Conservation (phyloP, 163 green algal genomes). For the Trebouxia gelatinosa region DNA sequence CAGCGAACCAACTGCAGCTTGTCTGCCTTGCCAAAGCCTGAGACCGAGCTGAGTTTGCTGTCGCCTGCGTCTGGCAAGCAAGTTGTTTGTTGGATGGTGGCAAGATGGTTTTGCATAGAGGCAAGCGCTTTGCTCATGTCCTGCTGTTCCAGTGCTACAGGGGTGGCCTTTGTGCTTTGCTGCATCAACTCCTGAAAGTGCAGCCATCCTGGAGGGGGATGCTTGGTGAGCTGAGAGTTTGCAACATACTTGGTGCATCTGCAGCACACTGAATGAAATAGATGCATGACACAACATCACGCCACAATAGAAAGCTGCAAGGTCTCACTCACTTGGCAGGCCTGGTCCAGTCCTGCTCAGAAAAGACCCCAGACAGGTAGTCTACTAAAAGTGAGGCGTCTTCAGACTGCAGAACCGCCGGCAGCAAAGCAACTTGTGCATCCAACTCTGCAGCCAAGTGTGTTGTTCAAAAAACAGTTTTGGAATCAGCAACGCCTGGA, state of each 20-base stretch:
- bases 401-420: slow-evolving; percentile 15
- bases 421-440: slow-evolving; percentile 8
- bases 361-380: slow-evolving; percentile 12
- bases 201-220: slow-evolving; percentile 16
- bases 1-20: background rate
- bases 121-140: background rate
- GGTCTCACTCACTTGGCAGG: slow-evolving; percentile 1
- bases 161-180: background rate
- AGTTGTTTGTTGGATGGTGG: background rate
- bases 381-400: slow-evolving; percentile 5
- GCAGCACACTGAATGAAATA: background rate
- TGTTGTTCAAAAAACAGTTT: too few species aligned
- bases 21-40: background rate
- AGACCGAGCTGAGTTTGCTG: background rate
- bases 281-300: background rate
- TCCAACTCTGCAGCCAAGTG: slow-evolving; percentile 28
- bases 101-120: background rate
- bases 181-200: background rate
- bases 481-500: too few species aligned
- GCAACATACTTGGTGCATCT: background rate
- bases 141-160: background rate
- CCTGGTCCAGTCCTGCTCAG: slow-evolving; percentile 1
- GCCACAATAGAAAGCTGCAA: too few species aligned
- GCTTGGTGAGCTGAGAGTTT: background rate
- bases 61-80: background rate